Evolutionary conservation across 768 basidiomycete genomes (phyloP), one percentile per base, ranked within the genome.

Genomic region (Tricholoma matsutake): DNA sequence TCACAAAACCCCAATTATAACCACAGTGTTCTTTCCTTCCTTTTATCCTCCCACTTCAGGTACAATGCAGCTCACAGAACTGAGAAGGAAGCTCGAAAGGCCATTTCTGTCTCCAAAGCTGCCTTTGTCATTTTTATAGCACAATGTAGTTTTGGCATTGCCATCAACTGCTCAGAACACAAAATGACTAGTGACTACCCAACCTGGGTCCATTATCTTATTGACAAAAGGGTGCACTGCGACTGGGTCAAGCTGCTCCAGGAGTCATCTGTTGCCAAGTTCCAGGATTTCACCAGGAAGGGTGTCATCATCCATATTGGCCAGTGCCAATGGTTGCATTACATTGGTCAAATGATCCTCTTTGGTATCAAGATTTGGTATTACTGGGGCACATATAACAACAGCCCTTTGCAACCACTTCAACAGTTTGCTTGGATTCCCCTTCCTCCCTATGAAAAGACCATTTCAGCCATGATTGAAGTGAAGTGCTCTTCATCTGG

Each of bases 231-330:
- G 20, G 32, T 55, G 32, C 54, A 55, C 37, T 34, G 54, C n/a
- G 31, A 55, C 29, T 55, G 32, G 32, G 31, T 55, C 6, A 55
- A 39, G 22, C 9, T 35, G 18, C 37, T 55, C 32, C 54, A 55
- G 32, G 54, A 55, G 32, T 55, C 37, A 6, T 16, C 37, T 34
- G 22, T 55, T 6, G 32, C 34, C 14, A 28, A 55, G 18, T 55
- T 55, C 37, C 47, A 51, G 25, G 35, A 34, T 55, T 34, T 7
- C 37, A 39, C 1, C 18, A 34, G 37, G 54, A 34, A 35, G 16
- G 54, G 54, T 8, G 54, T 39, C 54, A 55, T 55, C 32, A 39
- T 55, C 25, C 54, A 55, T 39, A 28, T 55, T 55, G 54, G 34
- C 10, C 9, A 34, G 22, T 55, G 54, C 18, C 34, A n/a, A n/a